Evolutionary conservation across 495 filamentous ascomycete genomes (phyloP).

Genomic region (Hyaloscypha variabilis): DNA sequence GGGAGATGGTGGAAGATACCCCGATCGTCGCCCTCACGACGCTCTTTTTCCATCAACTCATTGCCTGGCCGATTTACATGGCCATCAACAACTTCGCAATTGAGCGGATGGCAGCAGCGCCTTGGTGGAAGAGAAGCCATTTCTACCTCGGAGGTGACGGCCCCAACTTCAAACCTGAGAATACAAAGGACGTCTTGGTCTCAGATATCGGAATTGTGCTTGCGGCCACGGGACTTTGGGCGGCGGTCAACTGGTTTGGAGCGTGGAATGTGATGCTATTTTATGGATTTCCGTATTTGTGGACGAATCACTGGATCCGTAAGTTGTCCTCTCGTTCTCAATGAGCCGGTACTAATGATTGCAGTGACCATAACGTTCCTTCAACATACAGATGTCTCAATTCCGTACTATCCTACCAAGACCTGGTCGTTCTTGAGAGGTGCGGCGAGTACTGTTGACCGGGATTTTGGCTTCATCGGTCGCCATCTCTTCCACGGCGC

Average conservation of each 20-base stretch:
- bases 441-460: constrained; percentile 66
- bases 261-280: constrained; percentile 47
- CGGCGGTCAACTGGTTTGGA: constrained; percentile 43
- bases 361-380: constrained; percentile 66
- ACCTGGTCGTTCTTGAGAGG: constrained; percentile 68
- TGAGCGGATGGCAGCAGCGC: constrained; percentile 40
- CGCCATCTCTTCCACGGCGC: constrained; percentile 69
- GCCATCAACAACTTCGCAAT: constrained; percentile 56
- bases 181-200: constrained; percentile 53
- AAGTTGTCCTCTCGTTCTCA: constrained; percentile 25
- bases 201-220: constrained; percentile 60
- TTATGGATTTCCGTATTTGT: constrained; percentile 57
- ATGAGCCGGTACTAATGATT: not conserved
- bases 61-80: constrained; percentile 58
- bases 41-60: constrained; percentile 53
- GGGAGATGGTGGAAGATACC: constrained; percentile 55
- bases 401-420: constrained; percentile 64
- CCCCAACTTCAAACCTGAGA: constrained; percentile 60
- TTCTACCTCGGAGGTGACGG: constrained; percentile 47
- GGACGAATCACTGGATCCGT: constrained; percentile 63
- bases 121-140: constrained; percentile 53
- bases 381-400: constrained; percentile 66
- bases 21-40: constrained; percentile 51
- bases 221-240: constrained; percentile 42
- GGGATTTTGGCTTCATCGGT: constrained; percentile 69